Base-by-base conservation (phyloP, 2,329 filamentous ascomycete species). In the Arthrobotrys sphaeroides region DNA sequence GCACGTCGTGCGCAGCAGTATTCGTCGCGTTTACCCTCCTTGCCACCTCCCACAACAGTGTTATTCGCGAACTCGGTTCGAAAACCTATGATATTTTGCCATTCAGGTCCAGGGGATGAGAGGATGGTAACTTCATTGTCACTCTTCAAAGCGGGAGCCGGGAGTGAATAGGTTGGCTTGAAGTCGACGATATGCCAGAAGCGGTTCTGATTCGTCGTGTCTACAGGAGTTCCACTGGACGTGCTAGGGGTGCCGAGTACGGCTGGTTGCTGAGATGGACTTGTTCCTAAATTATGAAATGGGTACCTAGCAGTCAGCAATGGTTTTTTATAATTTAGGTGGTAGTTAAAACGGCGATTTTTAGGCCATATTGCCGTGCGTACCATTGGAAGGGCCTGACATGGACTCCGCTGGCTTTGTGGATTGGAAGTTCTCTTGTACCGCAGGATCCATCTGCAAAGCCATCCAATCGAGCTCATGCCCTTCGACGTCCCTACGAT, bases 401-500 rank as follows among this genome's bases (percentile, higher is more conserved):
- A n/a, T n/a, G n/a, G n/a, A n/a, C n/a, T n/a, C n/a, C n/a, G n/a
- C n/a, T n/a, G n/a, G n/a, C n/a, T n/a, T n/a, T n/a, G n/a, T n/a
- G n/a, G 28, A 9, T 24, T 9, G 53, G 24, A 9, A 3, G 10
- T 22, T 36, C 28, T 51, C 33, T n/a, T 42, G 31, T 1, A 28
- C 31, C 5, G 31, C 60, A 5, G 16, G 7, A 9, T 64, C 60
- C 13, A 64, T 51, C 28, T 64, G 43, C 28, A 51, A 40, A 20
- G 60, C 60, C 24, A 40, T 51, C 60, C 60, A 64, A 33, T 64
- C 60, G 9, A 64, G 60, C n/a, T 64, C 60, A 38, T 64, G 28
- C 31, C 60, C 60, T 38, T 64, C 60, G 10, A 64, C 42, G 3
- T 51, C 42, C 16, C 43, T 28, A 28, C 28, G 43, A 51, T 28